Evolutionary conservation across 257 asterid species (phyloP).

Genomic region (Leonotis leonurus): DNA sequence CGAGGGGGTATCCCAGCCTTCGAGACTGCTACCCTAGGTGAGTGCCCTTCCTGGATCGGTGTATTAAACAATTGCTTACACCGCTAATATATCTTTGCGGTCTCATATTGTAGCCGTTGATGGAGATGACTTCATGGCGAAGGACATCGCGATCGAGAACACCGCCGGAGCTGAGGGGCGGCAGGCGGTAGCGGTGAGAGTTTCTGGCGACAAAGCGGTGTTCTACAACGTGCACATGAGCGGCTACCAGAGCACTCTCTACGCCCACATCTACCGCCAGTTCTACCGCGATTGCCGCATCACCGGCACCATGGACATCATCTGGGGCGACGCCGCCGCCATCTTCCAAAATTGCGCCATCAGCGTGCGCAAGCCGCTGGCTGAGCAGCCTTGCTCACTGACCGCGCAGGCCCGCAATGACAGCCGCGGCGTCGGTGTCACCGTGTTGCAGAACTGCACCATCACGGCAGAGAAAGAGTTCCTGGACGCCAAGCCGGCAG

Average conservation of each 20-base stretch:
- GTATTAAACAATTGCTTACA: too few species aligned
- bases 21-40: conserved; percentile 44
- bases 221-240: conserved; percentile 61
- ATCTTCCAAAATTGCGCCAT: conserved; percentile 58
- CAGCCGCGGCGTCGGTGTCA: conserved; percentile 39
- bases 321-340: conserved; percentile 68
- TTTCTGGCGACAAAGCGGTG: conserved; percentile 50
- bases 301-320: conserved; percentile 69
- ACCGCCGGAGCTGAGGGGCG: conserved; percentile 55
- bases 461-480: conserved; percentile 43
- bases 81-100: not conserved
- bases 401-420: conserved; percentile 82
- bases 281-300: conserved; percentile 56
- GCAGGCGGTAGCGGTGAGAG: conserved; percentile 75
- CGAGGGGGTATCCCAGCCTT: conserved; percentile 36
- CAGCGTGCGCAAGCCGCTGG: conserved; percentile 52
- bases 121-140: conserved; percentile 54
- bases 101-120: conserved; percentile 31
- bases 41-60: not conserved
- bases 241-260: conserved; percentile 69
- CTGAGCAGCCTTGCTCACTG: conserved; percentile 59
- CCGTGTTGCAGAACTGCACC: conserved; percentile 40
- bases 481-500: not conserved
- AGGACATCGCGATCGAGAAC: conserved; percentile 71
- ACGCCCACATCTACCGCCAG: conserved; percentile 67